Evolutionary conservation across 2,329 filamentous ascomycete genomes (phyloP).

Genomic region (Hypoxylon sp.): DNA sequence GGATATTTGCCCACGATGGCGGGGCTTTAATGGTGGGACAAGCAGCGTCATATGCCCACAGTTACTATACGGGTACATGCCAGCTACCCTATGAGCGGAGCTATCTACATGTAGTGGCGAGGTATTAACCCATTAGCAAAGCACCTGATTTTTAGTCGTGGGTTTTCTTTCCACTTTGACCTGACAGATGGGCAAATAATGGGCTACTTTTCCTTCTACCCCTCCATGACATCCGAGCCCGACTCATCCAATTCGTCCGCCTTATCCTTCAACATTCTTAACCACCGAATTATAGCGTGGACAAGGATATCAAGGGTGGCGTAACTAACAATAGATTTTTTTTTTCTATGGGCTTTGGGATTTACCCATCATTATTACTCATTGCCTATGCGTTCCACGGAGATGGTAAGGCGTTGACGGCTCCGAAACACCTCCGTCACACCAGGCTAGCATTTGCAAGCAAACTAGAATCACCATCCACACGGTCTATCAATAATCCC

Average conservation of each 20-base stretch:
- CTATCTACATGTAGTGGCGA: conserved; percentile 20
- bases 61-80: conserved; percentile 27
- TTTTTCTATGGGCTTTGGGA: background rate
- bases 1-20: conserved; percentile 38
- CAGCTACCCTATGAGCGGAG: background rate
- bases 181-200: background rate
- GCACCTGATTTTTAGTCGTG: conserved; percentile 36
- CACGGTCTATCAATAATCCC: background rate
- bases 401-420: background rate
- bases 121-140: conserved; percentile 28
- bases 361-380: background rate
- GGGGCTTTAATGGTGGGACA: conserved; percentile 34
- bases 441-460: background rate
- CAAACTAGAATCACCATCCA: background rate
- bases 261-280: conserved; percentile 1
- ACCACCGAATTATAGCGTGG: conserved; percentile 7
- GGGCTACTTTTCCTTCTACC: conserved; percentile 1
- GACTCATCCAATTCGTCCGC: conserved; percentile 24
- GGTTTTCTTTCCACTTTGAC: conserved; percentile 37
- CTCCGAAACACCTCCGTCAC: background rate
- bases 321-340: conserved; percentile 1
- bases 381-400: too few relatives aligned
- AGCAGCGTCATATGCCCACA: conserved; percentile 37
- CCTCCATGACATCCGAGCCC: conserved; percentile 31
- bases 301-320: conserved; percentile 25